Base-by-base conservation (phyloP, 2,329 filamentous ascomycete species). In the Fusarium paranaense region DNA sequence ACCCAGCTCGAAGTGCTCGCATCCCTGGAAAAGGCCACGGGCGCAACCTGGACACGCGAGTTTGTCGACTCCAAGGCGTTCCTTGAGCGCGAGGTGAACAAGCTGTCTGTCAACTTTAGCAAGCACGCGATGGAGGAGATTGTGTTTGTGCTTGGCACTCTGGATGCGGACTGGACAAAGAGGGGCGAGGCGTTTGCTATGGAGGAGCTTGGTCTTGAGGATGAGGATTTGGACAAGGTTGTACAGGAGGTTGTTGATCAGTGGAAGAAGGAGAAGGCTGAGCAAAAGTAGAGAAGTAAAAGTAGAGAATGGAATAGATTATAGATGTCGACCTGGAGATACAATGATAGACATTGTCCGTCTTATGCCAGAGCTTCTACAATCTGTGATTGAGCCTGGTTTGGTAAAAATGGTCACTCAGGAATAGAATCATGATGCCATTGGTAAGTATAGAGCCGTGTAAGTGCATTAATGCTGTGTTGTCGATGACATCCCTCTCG, bases 11-110 rank as follows among this genome's bases (percentile, higher is more conserved):
- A 85, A 66, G 74, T 89, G 4, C 67, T 89, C 3, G 86, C 81
- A 1, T 81, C 84, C 0, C 81, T 90, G 4, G 88, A 92, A 80
- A 85, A 86, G 54, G 82, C 83, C 1, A 88, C 87, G 1, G 86
- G 85, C 0, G 70, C 74, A 18, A 85, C 86, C 66, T 83, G 82
- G 82, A 78, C 75, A 13, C 74, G 72, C 13, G 65, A 79, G 33
- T 69, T 80, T 27, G 63, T 82, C 1, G 81, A 86, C 50, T 83
- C 84, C 0, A 82, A 84, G 11, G 75, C 76, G 0, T 87, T 84
- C 50, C 80, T 88, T 13, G 74, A 78, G 30, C 76, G 84, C 58
- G 84, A 83, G 76, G 71, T 69, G 8, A 79, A 79, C 64, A 82
- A 81, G n/a, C 81, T 86, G 16, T 78, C 75, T 0, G 86, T 82